Evolutionary conservation across 1,139 yeast genomes (phyloP).

Genomic region (Yamadazyma dushanensis): DNA sequence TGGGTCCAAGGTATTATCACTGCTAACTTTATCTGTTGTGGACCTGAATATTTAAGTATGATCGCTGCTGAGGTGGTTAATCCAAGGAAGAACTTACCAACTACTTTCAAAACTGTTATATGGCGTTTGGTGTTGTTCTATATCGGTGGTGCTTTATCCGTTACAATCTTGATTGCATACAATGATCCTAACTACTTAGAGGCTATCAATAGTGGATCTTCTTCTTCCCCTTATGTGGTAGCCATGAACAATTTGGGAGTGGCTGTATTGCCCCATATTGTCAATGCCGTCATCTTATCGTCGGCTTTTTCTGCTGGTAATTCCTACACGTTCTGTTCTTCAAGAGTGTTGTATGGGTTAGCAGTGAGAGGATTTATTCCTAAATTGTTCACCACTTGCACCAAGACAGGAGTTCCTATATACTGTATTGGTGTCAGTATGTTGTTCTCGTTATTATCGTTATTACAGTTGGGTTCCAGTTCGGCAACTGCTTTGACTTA

Average conservation of each 20-base stretch:
- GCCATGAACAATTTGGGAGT: slow-evolving; percentile 45
- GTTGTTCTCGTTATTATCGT: slow-evolving; percentile 65
- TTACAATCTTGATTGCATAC: slow-evolving; percentile 40
- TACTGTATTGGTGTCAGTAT: slow-evolving; percentile 56
- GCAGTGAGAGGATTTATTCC: slow-evolving; percentile 44
- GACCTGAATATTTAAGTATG: slow-evolving; percentile 84
- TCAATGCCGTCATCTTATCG: slow-evolving; percentile 44
- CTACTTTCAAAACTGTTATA: slow-evolving; percentile 76
- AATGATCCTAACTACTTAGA: slow-evolving; percentile 36
- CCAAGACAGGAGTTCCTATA: slow-evolving; percentile 48
- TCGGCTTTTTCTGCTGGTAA: slow-evolving; percentile 48
- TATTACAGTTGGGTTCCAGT: slow-evolving; percentile 55
- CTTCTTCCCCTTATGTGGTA: slow-evolving; percentile 47
- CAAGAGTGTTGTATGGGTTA: slow-evolving; percentile 43
- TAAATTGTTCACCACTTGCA: slow-evolving; percentile 31
- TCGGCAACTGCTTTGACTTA: slow-evolving; percentile 71
- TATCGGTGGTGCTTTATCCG: slow-evolving; percentile 49
- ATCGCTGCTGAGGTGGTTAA: slow-evolving; percentile 78
- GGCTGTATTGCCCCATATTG: slow-evolving; percentile 40
- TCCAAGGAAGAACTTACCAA: slow-evolving; percentile 76
- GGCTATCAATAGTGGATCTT: slow-evolving; percentile 20
- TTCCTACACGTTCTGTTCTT: slow-evolving; percentile 43
- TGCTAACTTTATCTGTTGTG: slow-evolving; percentile 73
- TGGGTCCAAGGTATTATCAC: slow-evolving; percentile 61
- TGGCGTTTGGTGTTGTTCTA: slow-evolving; percentile 70